These are phyloP conservation scores for Trichoderma oligosporum DNA, from an alignment of 2,329 filamentous ascomycete genomes.

Conservation along the genomic window DNA sequence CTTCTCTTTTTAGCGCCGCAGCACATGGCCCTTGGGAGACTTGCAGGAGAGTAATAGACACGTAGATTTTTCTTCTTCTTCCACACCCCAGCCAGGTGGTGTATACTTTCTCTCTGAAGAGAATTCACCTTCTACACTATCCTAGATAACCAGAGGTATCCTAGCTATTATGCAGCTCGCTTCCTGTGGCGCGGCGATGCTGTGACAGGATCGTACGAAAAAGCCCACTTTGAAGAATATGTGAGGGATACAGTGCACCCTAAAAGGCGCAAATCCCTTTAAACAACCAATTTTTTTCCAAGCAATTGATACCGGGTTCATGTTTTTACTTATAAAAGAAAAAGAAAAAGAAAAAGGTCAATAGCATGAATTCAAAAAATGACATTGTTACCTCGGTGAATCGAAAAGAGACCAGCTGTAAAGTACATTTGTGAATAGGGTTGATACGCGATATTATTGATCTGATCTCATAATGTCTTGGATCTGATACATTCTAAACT, in stretches of 20 bases:
- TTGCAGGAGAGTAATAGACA: neutral
- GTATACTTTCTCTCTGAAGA: neutral
- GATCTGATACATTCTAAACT: slow-evolving; percentile 6
- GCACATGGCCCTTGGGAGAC: slow-evolving; percentile 5
- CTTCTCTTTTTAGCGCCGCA: slow-evolving; percentile 7
- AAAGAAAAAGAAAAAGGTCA: neutral
- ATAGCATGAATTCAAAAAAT: neutral
- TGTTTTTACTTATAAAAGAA: neutral
- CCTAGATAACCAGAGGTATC: neutral
- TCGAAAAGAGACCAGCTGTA: too few species aligned
- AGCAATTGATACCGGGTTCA: neutral
- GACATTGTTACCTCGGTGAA: neutral
- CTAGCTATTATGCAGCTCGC: slow-evolving; percentile 3
- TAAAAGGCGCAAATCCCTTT: neutral
- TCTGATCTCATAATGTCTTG: slow-evolving; percentile 5
- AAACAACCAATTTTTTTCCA: neutral
- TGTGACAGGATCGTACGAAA: slow-evolving; percentile 13
- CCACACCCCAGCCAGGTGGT: neutral
- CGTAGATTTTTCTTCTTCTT: neutral
- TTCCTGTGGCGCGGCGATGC: slow-evolving; percentile 17
- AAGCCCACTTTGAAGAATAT: neutral
- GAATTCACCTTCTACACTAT: neutral
- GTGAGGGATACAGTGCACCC: neutral
- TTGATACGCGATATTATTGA: neutral
- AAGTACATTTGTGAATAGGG: too few species aligned